Base-by-base conservation (phyloP, 352 stramenopile species). In the Phytophthora aleatoria region DNA sequence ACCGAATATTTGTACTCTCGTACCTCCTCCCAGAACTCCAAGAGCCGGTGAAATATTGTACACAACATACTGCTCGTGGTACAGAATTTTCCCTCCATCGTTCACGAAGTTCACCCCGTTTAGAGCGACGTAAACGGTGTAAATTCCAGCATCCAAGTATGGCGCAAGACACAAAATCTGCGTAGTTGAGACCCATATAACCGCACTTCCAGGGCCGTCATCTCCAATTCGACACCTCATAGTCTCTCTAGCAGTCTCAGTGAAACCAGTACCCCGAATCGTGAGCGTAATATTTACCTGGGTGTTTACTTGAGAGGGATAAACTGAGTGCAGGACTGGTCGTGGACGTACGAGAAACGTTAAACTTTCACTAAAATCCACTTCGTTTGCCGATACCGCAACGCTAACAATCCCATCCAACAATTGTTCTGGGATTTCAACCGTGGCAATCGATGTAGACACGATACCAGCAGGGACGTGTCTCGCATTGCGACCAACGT, bases 61-160 rank as follows among this genome's bases (percentile, higher is more conserved):
- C 0, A 89, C 55, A 2, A 59, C 35, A 38, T 85, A 64, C 0
- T 57, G 38, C 3, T 88, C 83, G 39, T 59, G 67, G 30, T 88
- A 87, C 24, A 77, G 7, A 28, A 92, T 30, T 8, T 68, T 58
- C 0, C 89, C 9, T 0, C 47, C 57, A 42, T 85, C 71, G 12
- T 74, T 73, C 13, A 79, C 60, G 42, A 87, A 90, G 28, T 75
- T 74, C 1, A 64, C 47, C 5, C 66, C 71, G 50, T 89, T 87
- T 4, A 85, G 41, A 1, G 80, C 80, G 3, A 91, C 38, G n/a
- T 76, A 68, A 1, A 89, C 59, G 0, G 1, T 53, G 49, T 91
- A 81, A 11, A 69, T 55, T 0, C 83, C 83, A 52, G 60, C 56
- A 30, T 72, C 57, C 12, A 89, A 48, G 9, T 68, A 33, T 0